phyloP scores from a whole-genome alignment of 345 rosid species.

The Syzygium aqueum region DNA sequence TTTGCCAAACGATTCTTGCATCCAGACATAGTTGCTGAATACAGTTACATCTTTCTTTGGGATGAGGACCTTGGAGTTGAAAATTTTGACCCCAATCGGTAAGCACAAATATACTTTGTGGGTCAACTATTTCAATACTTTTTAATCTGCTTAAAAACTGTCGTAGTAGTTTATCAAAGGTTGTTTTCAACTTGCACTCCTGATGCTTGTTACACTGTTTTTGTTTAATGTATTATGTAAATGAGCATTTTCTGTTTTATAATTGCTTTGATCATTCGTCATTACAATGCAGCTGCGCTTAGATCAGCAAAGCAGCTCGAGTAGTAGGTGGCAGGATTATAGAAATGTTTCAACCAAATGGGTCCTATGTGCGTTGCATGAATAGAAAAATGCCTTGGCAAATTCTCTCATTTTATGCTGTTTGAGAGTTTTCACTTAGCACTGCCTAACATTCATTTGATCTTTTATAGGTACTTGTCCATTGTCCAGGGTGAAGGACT shows the following conservation, averaged over 20 bases:
- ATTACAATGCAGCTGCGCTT: neutral
- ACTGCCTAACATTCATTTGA: neutral
- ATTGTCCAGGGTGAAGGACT: conserved; percentile 69
- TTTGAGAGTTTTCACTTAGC: neutral
- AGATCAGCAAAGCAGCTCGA: neutral
- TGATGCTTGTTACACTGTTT: neutral
- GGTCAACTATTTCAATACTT: neutral
- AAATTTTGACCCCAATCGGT: conserved; percentile 67
- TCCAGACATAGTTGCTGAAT: conserved; percentile 74
- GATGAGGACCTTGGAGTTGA: conserved; percentile 90
- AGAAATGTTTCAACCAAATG: neutral
- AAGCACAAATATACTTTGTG: neutral
- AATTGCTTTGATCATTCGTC: neutral
- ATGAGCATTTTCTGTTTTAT: neutral
- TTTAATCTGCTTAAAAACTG: neutral
- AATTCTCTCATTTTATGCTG: neutral
- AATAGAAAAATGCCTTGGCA: neutral
- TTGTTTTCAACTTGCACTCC: neutral
- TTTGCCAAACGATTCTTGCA: conserved; percentile 94
- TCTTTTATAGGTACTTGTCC: conserved; percentile 44
- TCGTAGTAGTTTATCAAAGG: neutral
- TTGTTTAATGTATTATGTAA: neutral
- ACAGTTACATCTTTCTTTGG: conserved; percentile 84
- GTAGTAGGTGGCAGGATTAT: neutral
- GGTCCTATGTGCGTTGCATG: neutral